Evolutionary conservation across 768 basidiomycete genomes (phyloP).

Genomic region (Vararia minispora): DNA sequence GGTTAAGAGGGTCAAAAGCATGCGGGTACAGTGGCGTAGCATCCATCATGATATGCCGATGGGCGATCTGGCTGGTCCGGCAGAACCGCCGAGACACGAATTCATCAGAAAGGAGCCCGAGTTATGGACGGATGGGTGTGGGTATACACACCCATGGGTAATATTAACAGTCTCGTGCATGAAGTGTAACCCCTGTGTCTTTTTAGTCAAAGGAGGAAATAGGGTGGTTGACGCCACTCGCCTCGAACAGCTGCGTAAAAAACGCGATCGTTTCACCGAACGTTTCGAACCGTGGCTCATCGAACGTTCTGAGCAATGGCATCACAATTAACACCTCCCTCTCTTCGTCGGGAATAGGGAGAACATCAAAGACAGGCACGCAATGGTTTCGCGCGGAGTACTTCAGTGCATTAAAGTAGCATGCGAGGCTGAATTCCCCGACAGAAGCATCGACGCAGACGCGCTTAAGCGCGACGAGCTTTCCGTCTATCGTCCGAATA

Average conservation of each 20-base stretch:
- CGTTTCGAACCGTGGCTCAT: conserved; percentile 17
- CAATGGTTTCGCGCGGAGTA: conserved; percentile 16
- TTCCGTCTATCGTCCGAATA: conserved; percentile 9
- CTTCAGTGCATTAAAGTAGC: conserved; percentile 6
- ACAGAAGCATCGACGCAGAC: conserved; percentile 1
- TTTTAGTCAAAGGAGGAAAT: background rate
- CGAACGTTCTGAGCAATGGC: conserved; percentile 13
- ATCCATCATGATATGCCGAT: conserved; percentile 23
- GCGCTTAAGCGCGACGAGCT: conserved; percentile 14
- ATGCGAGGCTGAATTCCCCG: conserved; percentile 4
- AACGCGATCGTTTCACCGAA: conserved; percentile 18
- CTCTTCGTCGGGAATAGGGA: conserved; percentile 7
- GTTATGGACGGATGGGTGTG: background rate
- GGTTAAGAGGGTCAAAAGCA: conserved; percentile 17
- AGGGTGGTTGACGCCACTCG: background rate
- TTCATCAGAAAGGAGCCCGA: background rate
- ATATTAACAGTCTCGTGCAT: conserved; percentile 15
- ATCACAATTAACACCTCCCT: conserved; percentile 11
- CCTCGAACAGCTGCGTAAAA: conserved; percentile 17
- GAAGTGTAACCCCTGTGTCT: conserved; percentile 14
- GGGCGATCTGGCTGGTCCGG: too few relatives aligned
- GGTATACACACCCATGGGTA: conserved; percentile 15
- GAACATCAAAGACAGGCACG: conserved; percentile 13
- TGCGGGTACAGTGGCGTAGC: conserved; percentile 16
- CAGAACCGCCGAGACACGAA: conserved; percentile 2